These are phyloP conservation scores for Halophytophthora polymorphica DNA, from an alignment of 352 stramenopile genomes.

Conservation along the genomic window DNA sequence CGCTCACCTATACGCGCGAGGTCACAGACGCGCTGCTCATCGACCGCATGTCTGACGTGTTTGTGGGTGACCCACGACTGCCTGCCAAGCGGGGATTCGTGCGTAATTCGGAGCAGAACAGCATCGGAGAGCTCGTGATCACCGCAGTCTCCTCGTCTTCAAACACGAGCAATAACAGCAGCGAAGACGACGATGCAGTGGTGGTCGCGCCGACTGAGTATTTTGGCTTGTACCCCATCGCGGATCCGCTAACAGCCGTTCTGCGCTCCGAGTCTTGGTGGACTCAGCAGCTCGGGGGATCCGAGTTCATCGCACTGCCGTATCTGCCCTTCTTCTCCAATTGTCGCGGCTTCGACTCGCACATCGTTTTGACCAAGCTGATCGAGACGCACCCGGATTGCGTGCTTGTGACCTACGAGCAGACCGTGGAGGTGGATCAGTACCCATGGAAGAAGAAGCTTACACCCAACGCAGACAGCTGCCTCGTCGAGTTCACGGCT, in stretches of 20 bases:
- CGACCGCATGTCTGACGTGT: slow-evolving; percentile 90
- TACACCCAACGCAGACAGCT: slow-evolving; percentile 77
- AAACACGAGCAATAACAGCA: slow-evolving; percentile 12
- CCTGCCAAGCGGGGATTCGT: slow-evolving; percentile 48
- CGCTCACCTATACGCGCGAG: slow-evolving; percentile 49
- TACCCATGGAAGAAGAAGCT: slow-evolving; percentile 89
- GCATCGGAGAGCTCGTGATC: slow-evolving; percentile 24
- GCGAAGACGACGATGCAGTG: slow-evolving; percentile 2
- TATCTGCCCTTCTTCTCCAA: slow-evolving; percentile 97
- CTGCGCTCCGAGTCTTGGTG: slow-evolving; percentile 68
- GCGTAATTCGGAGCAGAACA: slow-evolving; percentile 66
- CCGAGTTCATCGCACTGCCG: slow-evolving; percentile 82
- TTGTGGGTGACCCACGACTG: slow-evolving; percentile 84
- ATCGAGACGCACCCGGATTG: slow-evolving; percentile 95
- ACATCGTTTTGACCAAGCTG: slow-evolving; percentile 92
- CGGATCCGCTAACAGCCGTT: slow-evolving; percentile 36
- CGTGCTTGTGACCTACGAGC: slow-evolving; percentile 74
- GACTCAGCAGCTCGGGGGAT: slow-evolving; percentile 56
- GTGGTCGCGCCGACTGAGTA: slow-evolving; percentile 52
- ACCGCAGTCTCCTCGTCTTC: slow-evolving; percentile 4
- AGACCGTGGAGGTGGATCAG: slow-evolving; percentile 91
- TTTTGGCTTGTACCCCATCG: slow-evolving; percentile 48
- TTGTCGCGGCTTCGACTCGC: slow-evolving; percentile 93
- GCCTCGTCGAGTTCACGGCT: slow-evolving; percentile 52
- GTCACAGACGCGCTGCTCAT: slow-evolving; percentile 87